Base-by-base conservation (phyloP, 805 yeast genomes). In the Ogataea polymorpha region DNA sequence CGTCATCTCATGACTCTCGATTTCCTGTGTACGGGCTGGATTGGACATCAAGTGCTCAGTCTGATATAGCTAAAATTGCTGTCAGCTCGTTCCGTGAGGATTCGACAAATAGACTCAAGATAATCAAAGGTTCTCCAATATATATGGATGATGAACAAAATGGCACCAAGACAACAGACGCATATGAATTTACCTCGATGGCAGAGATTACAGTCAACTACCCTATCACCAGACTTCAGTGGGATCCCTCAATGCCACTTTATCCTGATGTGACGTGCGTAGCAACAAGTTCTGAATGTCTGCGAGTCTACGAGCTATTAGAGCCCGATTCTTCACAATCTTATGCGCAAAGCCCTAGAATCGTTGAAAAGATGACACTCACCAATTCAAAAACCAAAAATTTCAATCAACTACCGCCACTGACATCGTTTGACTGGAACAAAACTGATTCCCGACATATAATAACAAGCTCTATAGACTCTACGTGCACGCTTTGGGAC, bases 401-500 rank as follows among this genome's bases (percentile, higher is more conserved):
- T 37, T 71, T 71, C 48, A 69, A 71, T 55, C 73, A 73, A 15
- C 68, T 81, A 36, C 95, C 99, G 1, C 99, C 99, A 5, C 74
- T 93, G 38, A 90, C 98, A 0, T 81, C 95, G 2, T 87, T 93
- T 54, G 96, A 93, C 64, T 93, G 99, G 97, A 88, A 86, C 66
- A 65, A 71, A 26, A 68, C 72, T 1, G 90, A 86, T 53, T 76
- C 86, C 3, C 77, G 77, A 35, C 62, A 80, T 28, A 74, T 89
- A 15, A 83, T 93, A 26, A 87, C 97, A 2, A 78, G 91, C 47
- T 82, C 93, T 15, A 86, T 91, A 9, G 99, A 93, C 64, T 93
- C 99, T 1, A 93, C 99, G 0, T 93, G 99, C 65, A 90, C 98
- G 0, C 80, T 89, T 3, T 93, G 99, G 98, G 98, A 93, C 63